Base-by-base conservation (phyloP, 1,284 basidiomycete genomes). In the Cutaneotrichosporon arboriforme region DNA sequence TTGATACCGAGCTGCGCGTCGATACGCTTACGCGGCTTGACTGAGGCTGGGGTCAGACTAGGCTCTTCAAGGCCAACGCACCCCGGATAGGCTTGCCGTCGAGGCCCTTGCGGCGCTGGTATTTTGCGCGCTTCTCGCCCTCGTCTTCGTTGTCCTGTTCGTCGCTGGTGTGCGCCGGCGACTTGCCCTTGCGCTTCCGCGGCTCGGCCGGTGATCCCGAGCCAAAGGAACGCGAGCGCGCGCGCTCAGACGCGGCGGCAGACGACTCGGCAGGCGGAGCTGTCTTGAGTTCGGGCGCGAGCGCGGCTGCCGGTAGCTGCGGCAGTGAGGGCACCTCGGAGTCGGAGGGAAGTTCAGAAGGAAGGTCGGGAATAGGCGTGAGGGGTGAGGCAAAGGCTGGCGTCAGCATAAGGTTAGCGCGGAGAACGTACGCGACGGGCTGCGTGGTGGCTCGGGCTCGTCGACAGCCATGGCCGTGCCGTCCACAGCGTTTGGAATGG, bases 81-180 rank as follows among this genome's bases (percentile, higher is more conserved):
- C 55, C 45, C 39, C 45, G 47, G 3, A 51, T 49, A 17, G 45
- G 45, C 48, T 55, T 61, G 14, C 55, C 52, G 18, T 60, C 58
- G 10, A 49, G 43, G 4, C 55, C 54, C 21, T 60, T 57, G 3
- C 17, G 40, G 35, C 57, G 59, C 47, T 61, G 58, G 38, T 55
- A 55, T 33, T 48, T 40, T 34, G 37, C 39, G 4, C n/a, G 38
- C 38, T 50, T 54, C 44, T 53, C 54, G 21, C 49, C 43, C 9
- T 38, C 43, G 14, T 36, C 33, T 50, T 49, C 40, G 37, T 33
- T 34, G 2, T 49, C 52, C 21, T 61, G 55, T 20, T 49, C 50
- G 18, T 54, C 56, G 41, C 37, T 44, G 20, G 23, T 40, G 13
- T 38, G 42, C 21, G 13, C 36, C 3, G 38, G 20, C 9, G 43